Evolutionary conservation across 202 grass and related monocot genomes (phyloP).

Genomic region (Musa balbisiana): DNA sequence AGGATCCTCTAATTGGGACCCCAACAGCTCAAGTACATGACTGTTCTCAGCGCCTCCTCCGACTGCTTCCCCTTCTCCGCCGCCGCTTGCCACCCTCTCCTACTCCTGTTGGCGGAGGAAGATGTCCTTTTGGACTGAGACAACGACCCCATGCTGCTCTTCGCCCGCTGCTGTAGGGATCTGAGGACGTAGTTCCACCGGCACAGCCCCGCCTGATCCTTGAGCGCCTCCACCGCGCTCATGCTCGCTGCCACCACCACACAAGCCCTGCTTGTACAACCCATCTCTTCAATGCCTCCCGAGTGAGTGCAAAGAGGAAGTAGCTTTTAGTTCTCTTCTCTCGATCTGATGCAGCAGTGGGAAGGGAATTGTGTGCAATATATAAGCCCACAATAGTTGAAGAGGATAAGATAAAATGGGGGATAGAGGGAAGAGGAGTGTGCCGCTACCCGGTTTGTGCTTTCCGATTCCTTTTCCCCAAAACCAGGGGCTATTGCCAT

Average conservation of each 20-base stretch:
- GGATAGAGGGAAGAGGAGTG: too few species aligned
- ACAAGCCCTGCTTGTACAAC: not conserved
- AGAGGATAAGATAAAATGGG: too few species aligned
- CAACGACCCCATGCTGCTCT: not conserved
- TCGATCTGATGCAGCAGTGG: too few species aligned
- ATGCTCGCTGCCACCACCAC: not conserved
- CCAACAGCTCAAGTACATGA: conserved; percentile 13
- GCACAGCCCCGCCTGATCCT: not conserved
- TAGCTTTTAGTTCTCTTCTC: too few species aligned
- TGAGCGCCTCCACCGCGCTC: not conserved
- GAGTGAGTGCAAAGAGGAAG: too few species aligned
- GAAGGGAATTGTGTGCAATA: too few species aligned
- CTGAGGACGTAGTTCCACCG: not conserved
- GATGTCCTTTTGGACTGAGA: not conserved
- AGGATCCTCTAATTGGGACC: not conserved
- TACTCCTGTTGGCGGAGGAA: not conserved
- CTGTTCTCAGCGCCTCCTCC: not conserved
- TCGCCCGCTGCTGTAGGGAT: too few species aligned
- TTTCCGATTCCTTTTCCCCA: too few species aligned
- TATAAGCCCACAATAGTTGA: too few species aligned
- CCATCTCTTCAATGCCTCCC: not conserved
- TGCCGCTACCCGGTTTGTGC: too few species aligned
- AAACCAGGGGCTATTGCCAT: too few species aligned
- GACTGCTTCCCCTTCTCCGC: not conserved
- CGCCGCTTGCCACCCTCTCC: not conserved